A percentile compares a stretch with the other conserved stretches of the same genome.
Conservation (phyloP, 768 basidiomycete genomes). For the Phylloporus sp. region DNA sequence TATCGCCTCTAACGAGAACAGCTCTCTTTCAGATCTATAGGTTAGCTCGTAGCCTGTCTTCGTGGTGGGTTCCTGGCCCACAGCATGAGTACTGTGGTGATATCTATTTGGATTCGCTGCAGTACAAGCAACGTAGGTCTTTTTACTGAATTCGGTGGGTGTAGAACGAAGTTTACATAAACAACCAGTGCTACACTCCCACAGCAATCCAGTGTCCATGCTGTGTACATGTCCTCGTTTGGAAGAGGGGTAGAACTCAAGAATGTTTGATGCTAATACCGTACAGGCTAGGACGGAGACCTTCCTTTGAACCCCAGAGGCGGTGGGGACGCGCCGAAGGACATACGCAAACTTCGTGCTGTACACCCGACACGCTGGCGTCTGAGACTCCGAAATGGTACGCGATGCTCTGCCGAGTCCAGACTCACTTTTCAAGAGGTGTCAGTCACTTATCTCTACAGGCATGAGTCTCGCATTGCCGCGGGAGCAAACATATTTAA, state of each 20-base stretch:
- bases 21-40: no score
- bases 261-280: no score
- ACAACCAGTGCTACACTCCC: no score
- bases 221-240: no score
- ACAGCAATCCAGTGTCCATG: no score
- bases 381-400: background rate
- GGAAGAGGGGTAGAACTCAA: no score
- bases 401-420: background rate
- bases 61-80: background rate
- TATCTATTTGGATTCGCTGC: background rate
- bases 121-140: background rate
- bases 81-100: no score
- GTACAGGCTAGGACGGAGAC: background rate
- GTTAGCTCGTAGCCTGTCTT: no score
- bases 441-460: background rate
- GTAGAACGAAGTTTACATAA: background rate
- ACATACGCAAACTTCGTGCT: background rate
- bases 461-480: background rate
- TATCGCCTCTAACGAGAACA: no score
- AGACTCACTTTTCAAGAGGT: background rate
- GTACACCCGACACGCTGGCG: background rate
- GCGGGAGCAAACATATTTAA: background rate
- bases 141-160: background rate
- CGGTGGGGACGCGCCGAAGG: background rate
- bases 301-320: background rate